A percentile compares a stretch with the other conserved stretches of the same genome.
These are phyloP conservation scores for Bocquillonia castaneifolia DNA, from an alignment of 441 rosid genomes.

Conservation along the genomic window DNA sequence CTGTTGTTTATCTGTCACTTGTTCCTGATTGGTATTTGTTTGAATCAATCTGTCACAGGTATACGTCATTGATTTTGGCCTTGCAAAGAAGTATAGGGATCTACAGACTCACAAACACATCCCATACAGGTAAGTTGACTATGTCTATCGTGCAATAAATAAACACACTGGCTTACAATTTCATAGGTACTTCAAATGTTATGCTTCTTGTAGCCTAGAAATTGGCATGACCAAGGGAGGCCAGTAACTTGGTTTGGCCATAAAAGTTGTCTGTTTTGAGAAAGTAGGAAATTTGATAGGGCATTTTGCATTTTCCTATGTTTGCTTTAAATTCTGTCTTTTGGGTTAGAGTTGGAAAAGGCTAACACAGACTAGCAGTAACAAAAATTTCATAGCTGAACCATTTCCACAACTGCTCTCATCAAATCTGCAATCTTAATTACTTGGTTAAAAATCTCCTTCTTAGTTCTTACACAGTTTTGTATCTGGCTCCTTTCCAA, in stretches of 20 bases:
- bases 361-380: conserved; percentile 2
- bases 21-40: conserved; percentile 3
- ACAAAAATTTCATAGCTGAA: neutral
- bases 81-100: conserved; percentile 95
- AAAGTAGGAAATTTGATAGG: neutral
- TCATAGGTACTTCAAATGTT: neutral
- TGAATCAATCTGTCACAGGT: conserved; percentile 42
- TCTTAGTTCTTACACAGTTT: neutral
- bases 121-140: neutral
- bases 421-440: too few relatives aligned
- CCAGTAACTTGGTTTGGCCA: neutral
- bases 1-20: neutral
- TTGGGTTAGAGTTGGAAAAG: neutral
- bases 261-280: conserved; percentile 5
- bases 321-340: neutral
- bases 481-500: neutral
- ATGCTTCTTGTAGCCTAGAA: neutral
- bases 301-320: neutral
- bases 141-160: too few relatives aligned
- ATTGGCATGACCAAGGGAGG: neutral
- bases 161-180: neutral
- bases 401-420: too few relatives aligned
- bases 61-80: conserved; percentile 89
- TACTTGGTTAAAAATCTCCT: neutral
- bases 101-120: conserved; percentile 98